These are phyloP conservation scores for Alternaria brassicicola DNA, from an alignment of 2,329 filamentous ascomycete species.

Conservation along the genomic window DNA sequence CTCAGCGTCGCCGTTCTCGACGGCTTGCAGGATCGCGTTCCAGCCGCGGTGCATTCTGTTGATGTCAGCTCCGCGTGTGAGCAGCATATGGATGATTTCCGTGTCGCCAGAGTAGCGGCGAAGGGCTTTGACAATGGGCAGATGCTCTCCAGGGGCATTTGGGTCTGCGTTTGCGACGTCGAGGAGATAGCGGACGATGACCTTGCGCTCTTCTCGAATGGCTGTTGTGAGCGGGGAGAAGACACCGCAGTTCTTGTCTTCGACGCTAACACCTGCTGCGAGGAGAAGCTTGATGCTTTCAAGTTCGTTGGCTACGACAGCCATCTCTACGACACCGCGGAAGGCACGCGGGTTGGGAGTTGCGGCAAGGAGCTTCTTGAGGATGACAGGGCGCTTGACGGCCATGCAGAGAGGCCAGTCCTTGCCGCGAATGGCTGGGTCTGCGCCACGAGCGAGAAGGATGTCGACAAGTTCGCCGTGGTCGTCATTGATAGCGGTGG, in stretches of 20 bases:
- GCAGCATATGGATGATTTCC: conserved; percentile 66
- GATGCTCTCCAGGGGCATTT: conserved; percentile 71
- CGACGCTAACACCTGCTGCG: conserved; percentile 68
- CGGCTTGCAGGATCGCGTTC: conserved; percentile 45
- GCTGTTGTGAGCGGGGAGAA: conserved; percentile 73
- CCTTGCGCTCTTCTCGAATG: conserved; percentile 66
- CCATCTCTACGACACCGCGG: conserved; percentile 71
- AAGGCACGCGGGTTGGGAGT: conserved; percentile 65
- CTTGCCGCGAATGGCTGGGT: conserved; percentile 67
- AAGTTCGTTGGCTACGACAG: conserved; percentile 69
- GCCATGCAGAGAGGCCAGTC: conserved; percentile 76
- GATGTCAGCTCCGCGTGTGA: conserved; percentile 68
- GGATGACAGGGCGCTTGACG: conserved; percentile 64
- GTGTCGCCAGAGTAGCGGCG: conserved; percentile 65
- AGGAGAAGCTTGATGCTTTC: conserved; percentile 71
- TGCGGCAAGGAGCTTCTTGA: conserved; percentile 62
- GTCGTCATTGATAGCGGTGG: conserved; percentile 68
- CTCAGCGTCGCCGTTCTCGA: conserved; percentile 45
- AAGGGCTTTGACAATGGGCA: conserved; percentile 73
- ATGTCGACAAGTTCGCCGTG: conserved; percentile 65
- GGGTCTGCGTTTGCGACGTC: conserved; percentile 67
- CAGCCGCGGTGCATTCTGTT: conserved; percentile 59
- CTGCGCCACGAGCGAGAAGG: conserved; percentile 64
- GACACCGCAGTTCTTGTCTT: conserved; percentile 74
- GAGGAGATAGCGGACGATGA: conserved; percentile 67